Conservation (phyloP, 1,139 yeast genomes). For the Hemisphaericaspora xylofermentans region DNA sequence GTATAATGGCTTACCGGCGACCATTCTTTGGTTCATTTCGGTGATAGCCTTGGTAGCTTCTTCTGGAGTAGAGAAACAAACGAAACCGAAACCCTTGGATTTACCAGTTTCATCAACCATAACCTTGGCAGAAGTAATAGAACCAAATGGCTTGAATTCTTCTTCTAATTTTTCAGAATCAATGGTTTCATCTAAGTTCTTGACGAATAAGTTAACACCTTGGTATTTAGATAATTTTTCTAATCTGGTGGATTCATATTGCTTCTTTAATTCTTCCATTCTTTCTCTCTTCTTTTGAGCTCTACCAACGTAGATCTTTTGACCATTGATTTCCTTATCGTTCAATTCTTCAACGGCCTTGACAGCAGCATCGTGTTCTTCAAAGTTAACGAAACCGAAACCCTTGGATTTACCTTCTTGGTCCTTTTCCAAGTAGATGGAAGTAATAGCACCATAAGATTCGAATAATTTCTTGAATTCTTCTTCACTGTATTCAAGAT, state of each 20-base stretch:
- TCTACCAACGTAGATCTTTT: conserved; percentile 91
- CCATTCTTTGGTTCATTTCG: conserved; percentile 98
- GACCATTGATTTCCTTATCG: conserved; percentile 82
- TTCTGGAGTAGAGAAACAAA: conserved; percentile 96
- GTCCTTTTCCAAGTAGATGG: conserved; percentile 80
- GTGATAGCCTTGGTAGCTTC: conserved; percentile 98
- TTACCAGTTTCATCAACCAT: conserved; percentile 94
- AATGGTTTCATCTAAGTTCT: conserved; percentile 91
- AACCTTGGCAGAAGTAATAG: conserved; percentile 94
- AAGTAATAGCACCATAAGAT: conserved; percentile 79
- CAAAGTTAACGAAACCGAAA: conserved; percentile 93
- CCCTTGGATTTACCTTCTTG: conserved; percentile 91
- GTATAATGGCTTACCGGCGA: conserved; percentile 93
- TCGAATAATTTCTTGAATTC: conserved; percentile 73
- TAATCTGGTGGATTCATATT: conserved; percentile 88
- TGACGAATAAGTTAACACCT: conserved; percentile 95
- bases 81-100: conserved; percentile 98
- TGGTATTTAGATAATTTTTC: conserved; percentile 94
- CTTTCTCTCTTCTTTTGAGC: conserved; percentile 99
- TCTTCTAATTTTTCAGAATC: conserved; percentile 90
- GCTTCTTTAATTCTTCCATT: conserved; percentile 92
- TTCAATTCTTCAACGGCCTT: conserved; percentile 92
- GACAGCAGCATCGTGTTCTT: conserved; percentile 81
- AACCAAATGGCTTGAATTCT: conserved; percentile 91
- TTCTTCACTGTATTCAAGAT: conserved; percentile 66